Base-by-base conservation (phyloP, 2,329 filamentous ascomycete genomes). In the Colletotrichum costaricense region DNA sequence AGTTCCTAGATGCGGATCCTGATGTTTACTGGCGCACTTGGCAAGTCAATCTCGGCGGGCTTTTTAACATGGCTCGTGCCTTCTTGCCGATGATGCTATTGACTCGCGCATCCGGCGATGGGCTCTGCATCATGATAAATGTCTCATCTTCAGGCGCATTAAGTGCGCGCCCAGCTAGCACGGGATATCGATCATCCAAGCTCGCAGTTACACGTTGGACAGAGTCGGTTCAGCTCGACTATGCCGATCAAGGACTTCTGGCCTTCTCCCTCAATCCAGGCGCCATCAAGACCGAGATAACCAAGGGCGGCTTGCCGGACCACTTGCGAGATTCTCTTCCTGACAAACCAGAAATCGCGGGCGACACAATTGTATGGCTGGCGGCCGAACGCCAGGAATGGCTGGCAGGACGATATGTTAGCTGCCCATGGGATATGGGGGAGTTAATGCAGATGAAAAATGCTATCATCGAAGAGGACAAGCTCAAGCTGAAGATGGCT, bases 371-470 rank as follows among this genome's bases (percentile, higher is more conserved):
- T 30, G 70, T 76, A 1, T 81, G 78, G 77, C 72, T 81, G 35
- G 78, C 78, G 3, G 73, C 72, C 8, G 78, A 81, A 75, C 78
- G 78, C 26, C 78, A 80, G 30, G 79, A 81, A 7, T 86, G 84
- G 84, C 76, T 85, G 19, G 72, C 65, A 46, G 83, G 81, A 1
- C 77, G 82, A 67, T 84, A 82, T 70, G 60, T 84, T 1, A 81
- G 77, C 72, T 78, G 74, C n/a, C 80, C 74, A 0, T 84, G 82
- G 83, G 81, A 84, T 72, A 81, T 85, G 82, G 71, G 76, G 57
- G 79, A 84, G 72, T 69, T 84, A 7, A 42, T 79, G 63, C 69
- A 75, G 24, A 82, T 77, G 77, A 78, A 78, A 72, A 76, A 79
- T 4, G 79, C 82, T 54, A 81, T 84, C 52, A 75, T 79, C n/a